These are phyloP conservation scores for Irpex lacteus DNA, from an alignment of 1,284 basidiomycete species.

Conservation along the genomic window DNA sequence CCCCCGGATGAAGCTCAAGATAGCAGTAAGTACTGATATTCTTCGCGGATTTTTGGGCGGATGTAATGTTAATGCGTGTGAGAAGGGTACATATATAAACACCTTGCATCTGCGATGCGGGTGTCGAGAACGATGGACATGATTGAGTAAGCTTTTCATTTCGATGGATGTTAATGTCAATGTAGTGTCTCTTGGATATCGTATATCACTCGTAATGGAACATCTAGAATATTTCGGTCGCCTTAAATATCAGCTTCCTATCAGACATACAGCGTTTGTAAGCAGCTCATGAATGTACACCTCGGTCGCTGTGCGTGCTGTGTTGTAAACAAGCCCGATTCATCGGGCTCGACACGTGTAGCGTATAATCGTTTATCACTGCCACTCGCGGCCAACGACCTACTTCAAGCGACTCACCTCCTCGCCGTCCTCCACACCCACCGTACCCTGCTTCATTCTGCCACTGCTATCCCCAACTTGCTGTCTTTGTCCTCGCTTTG, in stretches of 20 bases:
- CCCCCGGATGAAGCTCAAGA: neutral
- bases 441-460: neutral
- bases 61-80: neutral
- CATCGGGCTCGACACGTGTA: neutral
- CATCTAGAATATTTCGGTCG: neutral
- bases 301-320: neutral
- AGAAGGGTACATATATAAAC: neutral
- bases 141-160: neutral
- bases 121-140: neutral
- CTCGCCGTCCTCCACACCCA: neutral
- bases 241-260: neutral
- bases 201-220: neutral
- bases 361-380: neutral
- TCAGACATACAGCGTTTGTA: neutral
- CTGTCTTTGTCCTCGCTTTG: neutral
- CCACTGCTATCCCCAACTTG: neutral
- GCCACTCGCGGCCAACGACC: neutral
- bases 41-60: neutral
- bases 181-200: neutral
- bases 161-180: neutral
- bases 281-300: neutral
- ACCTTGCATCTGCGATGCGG: neutral
- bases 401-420: neutral
- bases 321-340: neutral
- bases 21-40: neutral